These are phyloP conservation scores for Daldinia caldariorum DNA, from an alignment of 495 filamentous ascomycete genomes.

Conservation along the genomic window DNA sequence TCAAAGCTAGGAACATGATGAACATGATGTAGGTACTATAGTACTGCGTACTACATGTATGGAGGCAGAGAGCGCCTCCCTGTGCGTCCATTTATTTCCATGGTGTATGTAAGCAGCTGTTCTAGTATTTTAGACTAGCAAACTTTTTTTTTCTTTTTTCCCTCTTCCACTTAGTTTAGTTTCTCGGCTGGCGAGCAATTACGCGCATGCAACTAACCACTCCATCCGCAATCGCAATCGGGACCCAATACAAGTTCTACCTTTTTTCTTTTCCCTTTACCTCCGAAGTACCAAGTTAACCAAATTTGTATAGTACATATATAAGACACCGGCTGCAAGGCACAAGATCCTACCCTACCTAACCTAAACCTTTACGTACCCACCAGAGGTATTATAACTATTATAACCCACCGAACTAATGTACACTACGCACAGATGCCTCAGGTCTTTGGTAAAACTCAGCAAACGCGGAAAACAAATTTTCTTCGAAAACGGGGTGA, in stretches of 20 bases:
- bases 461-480: conserved; percentile 15
- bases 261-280: conserved; percentile 4
- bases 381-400: too few species aligned
- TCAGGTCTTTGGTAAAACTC: neutral
- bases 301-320: conserved; percentile 6
- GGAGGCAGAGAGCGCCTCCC: too few species aligned
- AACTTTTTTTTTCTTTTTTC: conserved; percentile 37
- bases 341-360: conserved; percentile 37
- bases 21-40: too few species aligned
- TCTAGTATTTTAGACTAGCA: conserved; percentile 26
- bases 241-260: conserved; percentile 11
- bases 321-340: conserved; percentile 31
- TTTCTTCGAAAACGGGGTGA: conserved; percentile 20
- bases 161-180: conserved; percentile 14
- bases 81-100: conserved; percentile 8
- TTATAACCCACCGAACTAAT: neutral
- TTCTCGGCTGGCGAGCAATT: conserved; percentile 30
- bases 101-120: conserved; percentile 5
- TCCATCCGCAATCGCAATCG: conserved; percentile 26
- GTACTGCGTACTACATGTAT: too few species aligned
- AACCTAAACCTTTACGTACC: conserved; percentile 16
- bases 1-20: neutral
- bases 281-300: neutral
- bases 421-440: neutral
- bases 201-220: conserved; percentile 38